Conservation (phyloP, 805 yeast genomes). For the Starmerella floris region DNA sequence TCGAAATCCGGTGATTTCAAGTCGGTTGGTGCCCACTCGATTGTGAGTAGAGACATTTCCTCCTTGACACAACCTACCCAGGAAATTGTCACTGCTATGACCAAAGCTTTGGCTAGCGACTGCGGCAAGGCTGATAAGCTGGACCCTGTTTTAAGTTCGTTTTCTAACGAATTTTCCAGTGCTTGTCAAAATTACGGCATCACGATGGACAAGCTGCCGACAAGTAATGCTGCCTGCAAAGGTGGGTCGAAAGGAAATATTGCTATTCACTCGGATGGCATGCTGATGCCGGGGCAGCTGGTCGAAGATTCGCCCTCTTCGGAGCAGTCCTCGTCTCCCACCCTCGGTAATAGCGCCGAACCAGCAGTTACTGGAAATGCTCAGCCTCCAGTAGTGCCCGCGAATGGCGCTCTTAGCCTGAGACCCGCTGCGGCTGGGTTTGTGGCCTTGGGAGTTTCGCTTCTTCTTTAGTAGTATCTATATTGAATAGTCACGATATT, state of each 20-base stretch:
- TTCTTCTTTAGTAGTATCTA: background rate
- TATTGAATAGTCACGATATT: background rate
- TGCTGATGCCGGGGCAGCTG: no score
- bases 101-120: slow-evolving; percentile 14
- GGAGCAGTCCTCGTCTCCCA: no score
- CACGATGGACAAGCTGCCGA: background rate
- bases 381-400: no score
- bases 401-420: background rate
- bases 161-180: slow-evolving; percentile 12
- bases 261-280: no score
- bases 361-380: no score
- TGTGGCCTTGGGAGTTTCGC: background rate
- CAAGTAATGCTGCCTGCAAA: background rate
- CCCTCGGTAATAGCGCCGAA: no score
- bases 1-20: slow-evolving; percentile 22
- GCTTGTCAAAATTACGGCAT: slow-evolving; percentile 18
- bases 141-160: slow-evolving; percentile 10
- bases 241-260: no score
- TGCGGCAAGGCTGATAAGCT: slow-evolving; percentile 11
- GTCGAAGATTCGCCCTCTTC: no score
- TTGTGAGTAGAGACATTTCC: slow-evolving; percentile 21
- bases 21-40: slow-evolving; percentile 18
- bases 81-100: slow-evolving; percentile 15
- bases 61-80: slow-evolving; percentile 18
- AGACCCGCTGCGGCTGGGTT: background rate